These are phyloP conservation scores for Auricularia sp. DNA, from an alignment of 768 basidiomycete genomes.

Conservation along the genomic window DNA sequence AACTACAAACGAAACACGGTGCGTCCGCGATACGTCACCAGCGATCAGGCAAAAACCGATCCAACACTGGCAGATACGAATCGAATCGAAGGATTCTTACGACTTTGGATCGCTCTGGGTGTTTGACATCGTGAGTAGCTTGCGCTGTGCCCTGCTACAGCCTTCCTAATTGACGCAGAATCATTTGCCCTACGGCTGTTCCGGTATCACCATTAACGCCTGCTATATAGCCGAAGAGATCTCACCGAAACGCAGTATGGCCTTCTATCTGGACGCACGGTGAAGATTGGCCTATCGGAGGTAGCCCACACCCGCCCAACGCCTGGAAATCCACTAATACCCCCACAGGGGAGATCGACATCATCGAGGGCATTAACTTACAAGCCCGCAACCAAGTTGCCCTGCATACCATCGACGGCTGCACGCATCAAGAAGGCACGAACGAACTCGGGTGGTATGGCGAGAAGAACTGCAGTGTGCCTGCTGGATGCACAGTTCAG, in stretches of 20 bases:
- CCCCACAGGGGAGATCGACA: constrained; percentile 38
- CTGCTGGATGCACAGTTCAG: background rate
- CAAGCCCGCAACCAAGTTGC: constrained; percentile 34
- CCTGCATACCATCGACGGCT: background rate
- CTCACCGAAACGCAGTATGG: constrained; percentile 32
- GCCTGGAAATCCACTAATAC: background rate
- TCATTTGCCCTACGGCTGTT: background rate
- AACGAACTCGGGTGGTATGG: background rate
- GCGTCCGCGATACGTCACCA: constrained; percentile 8
- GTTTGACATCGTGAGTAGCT: constrained; percentile 24
- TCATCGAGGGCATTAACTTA: constrained; percentile 50
- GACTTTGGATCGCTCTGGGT: constrained; percentile 35
- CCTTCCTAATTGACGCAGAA: no score
- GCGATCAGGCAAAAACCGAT: no score
- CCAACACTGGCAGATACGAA: constrained; percentile 25
- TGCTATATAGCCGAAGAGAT: constrained; percentile 14
- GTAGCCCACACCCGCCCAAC: constrained; percentile 26
- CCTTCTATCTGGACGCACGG: constrained; percentile 37
- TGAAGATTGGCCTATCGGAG: constrained; percentile 32
- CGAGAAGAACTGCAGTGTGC: background rate
- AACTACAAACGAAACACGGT: constrained; percentile 54
- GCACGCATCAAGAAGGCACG: background rate
- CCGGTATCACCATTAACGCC: constrained; percentile 16
- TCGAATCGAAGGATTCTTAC: constrained; percentile 33
- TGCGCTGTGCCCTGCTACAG: no score